These are phyloP conservation scores for Aspergillus flavus DNA, from an alignment of 2,329 filamentous ascomycete species.

Conservation along the genomic window DNA sequence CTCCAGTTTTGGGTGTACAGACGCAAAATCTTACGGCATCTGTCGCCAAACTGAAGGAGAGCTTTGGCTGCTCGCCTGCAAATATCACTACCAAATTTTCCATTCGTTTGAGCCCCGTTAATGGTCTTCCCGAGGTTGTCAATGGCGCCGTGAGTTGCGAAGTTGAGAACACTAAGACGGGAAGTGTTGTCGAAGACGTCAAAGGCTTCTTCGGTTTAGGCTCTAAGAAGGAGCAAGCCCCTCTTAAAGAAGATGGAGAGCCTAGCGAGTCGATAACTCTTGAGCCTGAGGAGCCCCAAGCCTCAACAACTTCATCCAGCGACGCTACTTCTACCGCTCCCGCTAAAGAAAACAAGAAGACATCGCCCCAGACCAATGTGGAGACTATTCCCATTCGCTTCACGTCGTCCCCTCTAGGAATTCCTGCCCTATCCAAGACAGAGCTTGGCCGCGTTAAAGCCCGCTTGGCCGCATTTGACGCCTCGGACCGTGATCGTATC, in stretches of 20 bases:
- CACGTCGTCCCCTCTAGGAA: conserved; percentile 50
- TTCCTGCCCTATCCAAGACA: conserved; percentile 37
- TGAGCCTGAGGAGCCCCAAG: conserved; percentile 49
- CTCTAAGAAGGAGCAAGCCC: conserved; percentile 80
- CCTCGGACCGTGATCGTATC: conserved; percentile 76
- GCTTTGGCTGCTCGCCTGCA: conserved; percentile 72
- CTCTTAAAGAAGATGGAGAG: conserved; percentile 64
- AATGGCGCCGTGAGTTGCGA: conserved; percentile 84
- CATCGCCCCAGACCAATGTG: conserved; percentile 48
- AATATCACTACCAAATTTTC: conserved; percentile 81
- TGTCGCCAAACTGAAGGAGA: conserved; percentile 75
- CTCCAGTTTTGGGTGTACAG: conserved; percentile 65
- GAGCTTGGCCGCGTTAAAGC: conserved; percentile 61
- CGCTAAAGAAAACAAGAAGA: conserved; percentile 46
- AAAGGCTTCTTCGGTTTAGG: conserved; percentile 97
- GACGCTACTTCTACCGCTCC: conserved; percentile 54
- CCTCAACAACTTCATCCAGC: conserved; percentile 47
- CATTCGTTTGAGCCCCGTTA: conserved; percentile 69
- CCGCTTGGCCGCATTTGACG: conserved; percentile 80
- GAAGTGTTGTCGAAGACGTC: conserved; percentile 85
- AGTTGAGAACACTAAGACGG: conserved; percentile 73
- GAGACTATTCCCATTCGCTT: conserved; percentile 57
- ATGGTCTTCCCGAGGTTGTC: conserved; percentile 78
- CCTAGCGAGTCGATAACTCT: conserved; percentile 52
- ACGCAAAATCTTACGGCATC: conserved; percentile 86